These are phyloP conservation scores for Thraustotheca clavata DNA, from an alignment of 352 stramenopile species.

Conservation along the genomic window DNA sequence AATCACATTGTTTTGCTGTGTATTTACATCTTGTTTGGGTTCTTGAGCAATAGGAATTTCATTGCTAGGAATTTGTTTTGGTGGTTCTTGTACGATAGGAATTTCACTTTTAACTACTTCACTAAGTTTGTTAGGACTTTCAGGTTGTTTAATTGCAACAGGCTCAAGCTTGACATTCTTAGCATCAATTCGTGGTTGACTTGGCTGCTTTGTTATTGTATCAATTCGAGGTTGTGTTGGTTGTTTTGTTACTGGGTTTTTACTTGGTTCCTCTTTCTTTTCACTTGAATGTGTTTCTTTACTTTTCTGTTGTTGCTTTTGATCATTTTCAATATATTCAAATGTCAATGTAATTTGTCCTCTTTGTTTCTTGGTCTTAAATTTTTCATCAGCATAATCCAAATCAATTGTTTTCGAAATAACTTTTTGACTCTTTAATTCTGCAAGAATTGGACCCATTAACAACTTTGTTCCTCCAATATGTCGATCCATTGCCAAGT, in stretches of 20 bases:
- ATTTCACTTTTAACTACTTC: too few relatives aligned
- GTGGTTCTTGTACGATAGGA: too few relatives aligned
- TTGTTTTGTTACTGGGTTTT: neutral
- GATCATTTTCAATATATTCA: conserved; percentile 24
- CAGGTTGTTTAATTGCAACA: too few relatives aligned
- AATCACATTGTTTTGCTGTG: too few relatives aligned
- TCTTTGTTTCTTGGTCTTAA: conserved; percentile 34
- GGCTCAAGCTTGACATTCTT: too few relatives aligned
- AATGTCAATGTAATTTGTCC: conserved; percentile 43
- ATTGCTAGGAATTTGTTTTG: too few relatives aligned
- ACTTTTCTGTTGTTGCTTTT: too few relatives aligned
- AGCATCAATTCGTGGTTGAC: too few relatives aligned
- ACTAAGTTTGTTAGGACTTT: too few relatives aligned
- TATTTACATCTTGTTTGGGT: too few relatives aligned
- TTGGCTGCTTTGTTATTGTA: neutral
- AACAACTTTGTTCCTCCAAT: conserved; percentile 35
- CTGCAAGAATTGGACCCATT: conserved; percentile 4
- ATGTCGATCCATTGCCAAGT: conserved; percentile 36
- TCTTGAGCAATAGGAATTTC: too few relatives aligned
- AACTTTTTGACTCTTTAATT: neutral
- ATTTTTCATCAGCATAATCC: conserved; percentile 40
- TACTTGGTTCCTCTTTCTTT: neutral
- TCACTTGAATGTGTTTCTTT: neutral
- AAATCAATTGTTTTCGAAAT: conserved; percentile 27
- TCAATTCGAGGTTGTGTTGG: neutral